Conservation (phyloP, 306 rosid species). For the Prunus kanzakura region DNA sequence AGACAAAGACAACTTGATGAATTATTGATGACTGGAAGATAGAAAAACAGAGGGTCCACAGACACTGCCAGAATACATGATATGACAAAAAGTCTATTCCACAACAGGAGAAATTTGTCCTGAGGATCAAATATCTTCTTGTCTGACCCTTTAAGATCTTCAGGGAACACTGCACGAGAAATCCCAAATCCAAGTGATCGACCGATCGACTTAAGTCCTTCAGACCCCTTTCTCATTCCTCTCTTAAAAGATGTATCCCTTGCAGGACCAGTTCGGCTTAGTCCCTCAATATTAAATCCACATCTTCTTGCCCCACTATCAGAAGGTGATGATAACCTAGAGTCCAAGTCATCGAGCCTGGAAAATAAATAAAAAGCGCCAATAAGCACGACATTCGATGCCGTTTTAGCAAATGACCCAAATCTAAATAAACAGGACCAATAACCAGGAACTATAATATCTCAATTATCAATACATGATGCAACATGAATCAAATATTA, state of each 20-base stretch:
- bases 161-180: constrained; percentile 87
- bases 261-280: constrained; percentile 49
- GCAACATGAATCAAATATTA: neutral
- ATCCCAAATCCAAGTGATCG: constrained; percentile 83
- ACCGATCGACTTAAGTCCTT: constrained; percentile 90
- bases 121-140: constrained; percentile 97
- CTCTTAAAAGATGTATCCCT: constrained; percentile 75
- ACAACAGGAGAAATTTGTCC: constrained; percentile 74
- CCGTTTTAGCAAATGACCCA: constrained; percentile 11
- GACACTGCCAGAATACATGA: constrained; percentile 87
- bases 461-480: neutral
- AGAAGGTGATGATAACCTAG: constrained; percentile 67
- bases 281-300: constrained; percentile 68
- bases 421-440: neutral
- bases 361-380: constrained; percentile 23
- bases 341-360: constrained; percentile 88
- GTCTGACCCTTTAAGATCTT: constrained; percentile 86
- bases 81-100: constrained; percentile 73
- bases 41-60: constrained; percentile 91
- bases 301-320: constrained; percentile 59
- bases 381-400: constrained; percentile 23
- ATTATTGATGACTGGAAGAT: constrained; percentile 77
- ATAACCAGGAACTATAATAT: neutral
- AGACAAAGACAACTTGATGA: constrained; percentile 70
- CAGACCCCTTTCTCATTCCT: constrained; percentile 92